Evolutionary conservation across 2,329 filamentous ascomycete genomes (phyloP).

Genomic region (Penicillium griseofulvum): DNA sequence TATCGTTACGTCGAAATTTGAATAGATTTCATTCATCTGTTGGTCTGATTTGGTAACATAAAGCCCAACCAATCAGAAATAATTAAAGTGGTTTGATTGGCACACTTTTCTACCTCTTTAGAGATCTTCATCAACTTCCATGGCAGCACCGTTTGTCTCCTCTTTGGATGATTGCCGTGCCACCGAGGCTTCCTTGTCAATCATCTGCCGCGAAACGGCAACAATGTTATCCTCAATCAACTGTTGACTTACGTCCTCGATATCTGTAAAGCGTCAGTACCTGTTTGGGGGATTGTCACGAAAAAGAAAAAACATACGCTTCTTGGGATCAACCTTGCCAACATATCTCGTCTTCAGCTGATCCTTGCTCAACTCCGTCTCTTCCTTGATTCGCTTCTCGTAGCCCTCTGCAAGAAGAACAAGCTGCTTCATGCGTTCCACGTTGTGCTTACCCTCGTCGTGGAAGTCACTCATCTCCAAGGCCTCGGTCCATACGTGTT

Average conservation of each 20-base stretch:
- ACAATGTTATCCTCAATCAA: conserved; percentile 99
- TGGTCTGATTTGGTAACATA: conserved; percentile 5
- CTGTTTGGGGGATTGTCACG: background rate
- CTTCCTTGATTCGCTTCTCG: conserved; percentile 98
- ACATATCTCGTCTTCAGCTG: conserved; percentile 99
- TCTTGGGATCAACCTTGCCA: conserved; percentile 98
- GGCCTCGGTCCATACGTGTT: conserved; percentile 98
- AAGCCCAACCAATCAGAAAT: conserved; percentile 4
- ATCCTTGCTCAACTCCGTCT: conserved; percentile 94
- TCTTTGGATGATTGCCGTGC: conserved; percentile 58
- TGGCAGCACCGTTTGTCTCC: conserved; percentile 51
- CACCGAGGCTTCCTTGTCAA: conserved; percentile 96
- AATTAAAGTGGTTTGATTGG: conserved; percentile 21
- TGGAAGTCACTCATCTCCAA: conserved; percentile 96
- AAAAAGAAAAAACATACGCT: conserved; percentile 57
- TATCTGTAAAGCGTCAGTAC: conserved; percentile 51
- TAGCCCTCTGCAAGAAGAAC: conserved; percentile 92
- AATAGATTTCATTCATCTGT: conserved; percentile 5
- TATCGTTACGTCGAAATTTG: background rate
- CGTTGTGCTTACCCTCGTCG: conserved; percentile 77
- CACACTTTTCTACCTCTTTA: conserved; percentile 28
- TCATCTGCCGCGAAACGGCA: conserved; percentile 97
- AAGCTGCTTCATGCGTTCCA: conserved; percentile 81
- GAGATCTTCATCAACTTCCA: conserved; percentile 68
- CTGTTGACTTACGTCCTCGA: conserved; percentile 93